Conservation (phyloP, 1,139 yeast species). For the Yamadazyma mexicana region DNA sequence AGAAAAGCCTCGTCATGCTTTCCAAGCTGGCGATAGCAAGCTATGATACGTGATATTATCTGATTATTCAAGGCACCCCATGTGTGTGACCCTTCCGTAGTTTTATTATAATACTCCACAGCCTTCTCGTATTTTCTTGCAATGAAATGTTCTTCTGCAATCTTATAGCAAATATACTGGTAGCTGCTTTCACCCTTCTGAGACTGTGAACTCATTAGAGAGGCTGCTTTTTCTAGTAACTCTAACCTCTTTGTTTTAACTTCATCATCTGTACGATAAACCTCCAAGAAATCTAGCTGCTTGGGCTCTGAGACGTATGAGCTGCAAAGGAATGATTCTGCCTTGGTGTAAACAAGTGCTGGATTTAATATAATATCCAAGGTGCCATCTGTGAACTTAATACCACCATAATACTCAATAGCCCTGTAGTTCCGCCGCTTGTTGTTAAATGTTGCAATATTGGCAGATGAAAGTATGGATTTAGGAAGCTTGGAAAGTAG, state of each 20-base stretch:
- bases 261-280: neutral
- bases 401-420: constrained; percentile 33
- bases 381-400: constrained; percentile 29
- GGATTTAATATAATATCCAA: constrained; percentile 31
- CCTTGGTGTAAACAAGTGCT: constrained; percentile 27
- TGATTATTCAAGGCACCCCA: constrained; percentile 8
- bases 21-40: constrained; percentile 8
- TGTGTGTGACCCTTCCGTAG: neutral
- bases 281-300: constrained; percentile 13
- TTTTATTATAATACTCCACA: constrained; percentile 30
- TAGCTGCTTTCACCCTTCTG: neutral
- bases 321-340: constrained; percentile 14
- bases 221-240: constrained; percentile 14
- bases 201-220: neutral
- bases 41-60: constrained; percentile 6
- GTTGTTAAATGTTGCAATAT: constrained; percentile 10
- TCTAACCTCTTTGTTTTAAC: constrained; percentile 7
- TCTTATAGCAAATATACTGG: constrained; percentile 42
- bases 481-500: constrained; percentile 48
- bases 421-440: constrained; percentile 13
- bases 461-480: constrained; percentile 34
- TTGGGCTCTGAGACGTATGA: neutral
- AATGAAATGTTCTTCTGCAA: constrained; percentile 47
- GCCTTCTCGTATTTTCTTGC: constrained; percentile 30
- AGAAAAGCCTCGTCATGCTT: constrained; percentile 3